These are phyloP conservation scores for Colletotrichum sp. DNA, from an alignment of 2,329 filamentous ascomycete species.

Conservation along the genomic window DNA sequence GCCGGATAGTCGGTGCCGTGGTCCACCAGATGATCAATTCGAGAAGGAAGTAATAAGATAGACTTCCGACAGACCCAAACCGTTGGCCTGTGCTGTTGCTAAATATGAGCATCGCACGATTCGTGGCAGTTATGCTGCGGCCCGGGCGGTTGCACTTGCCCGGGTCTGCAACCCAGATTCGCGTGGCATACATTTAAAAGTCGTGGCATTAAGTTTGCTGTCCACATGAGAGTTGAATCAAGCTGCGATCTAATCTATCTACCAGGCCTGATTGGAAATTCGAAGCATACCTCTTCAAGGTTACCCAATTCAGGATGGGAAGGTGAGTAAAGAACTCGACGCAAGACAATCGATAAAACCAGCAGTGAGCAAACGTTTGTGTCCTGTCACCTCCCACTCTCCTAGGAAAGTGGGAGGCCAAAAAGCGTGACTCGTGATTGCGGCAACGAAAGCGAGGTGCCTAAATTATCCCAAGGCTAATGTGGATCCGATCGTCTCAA, in stretches of 20 bases:
- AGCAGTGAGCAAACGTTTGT: background rate
- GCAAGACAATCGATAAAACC: background rate
- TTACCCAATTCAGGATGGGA: background rate
- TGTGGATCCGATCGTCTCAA: background rate
- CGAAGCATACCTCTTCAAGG: background rate
- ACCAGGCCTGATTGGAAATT: rapidly evolving
- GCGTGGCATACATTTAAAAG: background rate
- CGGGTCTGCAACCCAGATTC: background rate
- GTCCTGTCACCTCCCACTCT: background rate
- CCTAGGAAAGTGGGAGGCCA: background rate
- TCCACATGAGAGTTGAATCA: rapidly evolving
- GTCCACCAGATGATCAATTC: background rate
- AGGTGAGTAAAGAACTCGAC: background rate
- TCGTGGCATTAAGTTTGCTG: rapidly evolving
- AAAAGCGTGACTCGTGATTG: background rate
- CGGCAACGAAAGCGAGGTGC: background rate
- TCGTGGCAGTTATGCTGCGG: background rate
- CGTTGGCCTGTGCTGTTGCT: background rate
- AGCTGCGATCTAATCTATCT: background rate
- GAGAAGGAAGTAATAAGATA: background rate
- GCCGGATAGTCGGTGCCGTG: background rate
- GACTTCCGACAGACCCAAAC: background rate
- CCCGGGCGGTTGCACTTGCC: background rate
- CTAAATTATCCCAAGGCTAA: background rate
- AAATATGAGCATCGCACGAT: background rate